Evolutionary conservation across 2,329 filamentous ascomycete genomes (phyloP), one percentile per base, ranked within the genome.

Genomic region (Sporothrix variecibatus): DNA sequence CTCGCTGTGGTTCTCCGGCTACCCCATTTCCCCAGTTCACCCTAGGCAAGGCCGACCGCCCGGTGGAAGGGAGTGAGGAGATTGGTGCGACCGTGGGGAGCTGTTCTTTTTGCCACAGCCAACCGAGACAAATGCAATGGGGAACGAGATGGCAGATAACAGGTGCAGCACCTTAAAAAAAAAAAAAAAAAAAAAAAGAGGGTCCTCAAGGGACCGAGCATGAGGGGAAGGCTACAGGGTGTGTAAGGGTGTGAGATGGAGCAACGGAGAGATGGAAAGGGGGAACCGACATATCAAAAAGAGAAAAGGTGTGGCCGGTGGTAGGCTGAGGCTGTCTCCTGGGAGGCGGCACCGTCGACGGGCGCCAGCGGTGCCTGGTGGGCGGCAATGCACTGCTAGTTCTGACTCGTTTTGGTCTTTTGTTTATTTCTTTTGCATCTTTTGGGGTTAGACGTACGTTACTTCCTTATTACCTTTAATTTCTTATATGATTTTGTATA

Each of bases 241-340:
- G 5, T 15, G 51, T 17, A 15, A 49, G 26, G 51, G 51, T 46
- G 68, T 71, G 34, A 60, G 51, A 71, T 71, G 68, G 68, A 40
- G 68, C 49, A 71, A 60, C 51, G 68, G 68, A 71, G 34, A 71
- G 51, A 71, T 60, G 68, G 51, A 71, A 60, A 53, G 20, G 46
- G 46, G 20, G n/a, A 46, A 34, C 9, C 34, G 17, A 51, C 43
- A n/a, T 28, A 51, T 69, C 23, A 12, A 56, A 20, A 38, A 5
- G 6, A 12, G 15, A 49, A 4, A 46, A 34, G 46, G 31, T 38
- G 67, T 51, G 28, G 28, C 17, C 17, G 17, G n/a, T 51, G 23
- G 26, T 46, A 49, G 65, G 40, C 23, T 51, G 23, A 34, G 34
- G 34, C 34, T 34, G 34, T 3, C 34, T 34, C 7, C 34, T 34